Conservation (phyloP, 2,329 filamentous ascomycete genomes). For the Purpureocillium takamizusanense region DNA sequence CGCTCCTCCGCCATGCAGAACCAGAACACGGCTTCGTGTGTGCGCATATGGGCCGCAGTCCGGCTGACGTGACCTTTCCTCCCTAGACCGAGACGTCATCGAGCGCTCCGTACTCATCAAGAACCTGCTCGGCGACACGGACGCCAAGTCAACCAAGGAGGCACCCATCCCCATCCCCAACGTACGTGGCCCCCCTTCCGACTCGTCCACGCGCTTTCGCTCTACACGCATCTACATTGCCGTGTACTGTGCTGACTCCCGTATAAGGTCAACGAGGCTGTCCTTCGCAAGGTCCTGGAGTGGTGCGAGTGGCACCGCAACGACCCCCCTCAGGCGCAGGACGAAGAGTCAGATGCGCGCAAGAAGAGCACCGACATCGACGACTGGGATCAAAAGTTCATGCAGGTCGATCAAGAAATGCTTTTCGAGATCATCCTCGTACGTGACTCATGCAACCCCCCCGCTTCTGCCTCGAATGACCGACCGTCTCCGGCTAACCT, state of each 20-base stretch:
- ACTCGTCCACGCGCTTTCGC: not conserved
- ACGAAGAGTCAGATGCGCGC: slow-evolving; percentile 86
- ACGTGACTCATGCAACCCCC: slow-evolving; percentile 27
- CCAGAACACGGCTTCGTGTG: too few species aligned
- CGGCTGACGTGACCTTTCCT: slow-evolving; percentile 3
- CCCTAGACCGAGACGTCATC: slow-evolving; percentile 67
- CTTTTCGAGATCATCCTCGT: slow-evolving; percentile 98
- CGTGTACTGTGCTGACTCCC: slow-evolving; percentile 6
- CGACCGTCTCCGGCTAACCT: not conserved
- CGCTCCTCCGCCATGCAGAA: too few species aligned
- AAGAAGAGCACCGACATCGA: slow-evolving; percentile 99
- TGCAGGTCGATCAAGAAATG: slow-evolving; percentile 99
- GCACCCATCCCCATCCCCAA: slow-evolving; percentile 86
- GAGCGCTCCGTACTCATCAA: slow-evolving; percentile 94
- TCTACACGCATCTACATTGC: not conserved
- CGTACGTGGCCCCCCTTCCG: slow-evolving; percentile 31
- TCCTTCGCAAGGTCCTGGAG: slow-evolving; percentile 92
- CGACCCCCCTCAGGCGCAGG: slow-evolving; percentile 71
- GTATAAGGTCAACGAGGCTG: slow-evolving; percentile 90
- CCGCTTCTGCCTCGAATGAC: not conserved
- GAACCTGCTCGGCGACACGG: slow-evolving; percentile 94
- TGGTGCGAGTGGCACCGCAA: slow-evolving; percentile 95
- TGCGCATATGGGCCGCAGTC: too few species aligned
- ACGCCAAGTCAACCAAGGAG: slow-evolving; percentile 37
- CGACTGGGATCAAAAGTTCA: slow-evolving; percentile 99